These are phyloP conservation scores for Rhizopogon roseolus DNA, from an alignment of 768 basidiomycete genomes.

Conservation along the genomic window DNA sequence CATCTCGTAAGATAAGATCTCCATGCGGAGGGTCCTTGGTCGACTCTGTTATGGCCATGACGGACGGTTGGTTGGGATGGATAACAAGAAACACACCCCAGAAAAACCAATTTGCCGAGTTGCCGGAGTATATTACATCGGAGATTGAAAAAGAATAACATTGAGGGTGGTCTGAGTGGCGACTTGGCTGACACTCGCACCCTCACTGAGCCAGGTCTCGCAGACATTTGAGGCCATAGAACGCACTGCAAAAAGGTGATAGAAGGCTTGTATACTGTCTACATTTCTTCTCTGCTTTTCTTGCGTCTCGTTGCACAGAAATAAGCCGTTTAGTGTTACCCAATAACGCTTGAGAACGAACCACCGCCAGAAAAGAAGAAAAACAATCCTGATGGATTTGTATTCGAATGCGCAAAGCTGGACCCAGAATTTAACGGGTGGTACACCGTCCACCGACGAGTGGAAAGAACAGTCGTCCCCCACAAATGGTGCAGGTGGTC, in stretches of 20 bases:
- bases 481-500: slow-evolving; percentile 17
- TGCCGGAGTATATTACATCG: slow-evolving; percentile 21
- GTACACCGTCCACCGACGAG: slow-evolving; percentile 27
- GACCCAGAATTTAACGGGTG: slow-evolving; percentile 32
- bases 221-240: slow-evolving; percentile 32
- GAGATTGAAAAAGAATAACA: slow-evolving; percentile 19
- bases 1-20: no score
- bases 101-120: slow-evolving; percentile 14
- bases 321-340: slow-evolving; percentile 42
- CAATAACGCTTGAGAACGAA: slow-evolving; percentile 38
- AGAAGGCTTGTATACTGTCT: slow-evolving; percentile 34
- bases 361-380: slow-evolving; percentile 35
- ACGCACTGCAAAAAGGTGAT: slow-evolving; percentile 33
- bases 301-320: slow-evolving; percentile 37
- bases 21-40: no score
- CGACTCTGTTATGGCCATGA: no score
- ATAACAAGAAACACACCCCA: no score
- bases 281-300: slow-evolving; percentile 30
- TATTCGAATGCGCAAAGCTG: slow-evolving; percentile 39
- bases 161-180: slow-evolving; percentile 23
- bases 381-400: slow-evolving; percentile 41
- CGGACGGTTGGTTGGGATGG: no score
- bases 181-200: slow-evolving; percentile 32
- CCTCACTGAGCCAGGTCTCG: slow-evolving; percentile 35
- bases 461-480: slow-evolving; percentile 34